These are phyloP conservation scores for Cystobasidium ongulense DNA, from an alignment of 768 basidiomycete genomes.

Conservation along the genomic window DNA sequence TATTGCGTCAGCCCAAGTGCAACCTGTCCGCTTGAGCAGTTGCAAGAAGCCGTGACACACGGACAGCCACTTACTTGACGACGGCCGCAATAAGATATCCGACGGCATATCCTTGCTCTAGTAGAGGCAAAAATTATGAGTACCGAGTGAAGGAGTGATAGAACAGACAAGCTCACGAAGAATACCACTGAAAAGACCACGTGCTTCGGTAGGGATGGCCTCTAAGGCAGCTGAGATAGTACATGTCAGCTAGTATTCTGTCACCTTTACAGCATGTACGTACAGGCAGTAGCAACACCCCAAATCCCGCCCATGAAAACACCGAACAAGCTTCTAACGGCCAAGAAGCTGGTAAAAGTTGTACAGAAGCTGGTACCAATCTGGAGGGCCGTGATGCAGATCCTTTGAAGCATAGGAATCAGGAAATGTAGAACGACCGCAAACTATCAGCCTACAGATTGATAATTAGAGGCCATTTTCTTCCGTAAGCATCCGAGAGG, in stretches of 20 bases:
- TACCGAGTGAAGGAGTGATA: too few relatives aligned
- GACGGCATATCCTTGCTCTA: conserved; percentile 52
- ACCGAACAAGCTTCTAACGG: conserved; percentile 63
- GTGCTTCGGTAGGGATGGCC: conserved; percentile 49
- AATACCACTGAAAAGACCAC: conserved; percentile 75
- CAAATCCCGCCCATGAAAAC: conserved; percentile 37
- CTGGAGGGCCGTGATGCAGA: conserved; percentile 45
- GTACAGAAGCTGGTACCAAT: conserved; percentile 70
- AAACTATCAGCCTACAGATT: conserved; percentile 54
- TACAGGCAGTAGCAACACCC: conserved; percentile 7
- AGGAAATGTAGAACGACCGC: conserved; percentile 53
- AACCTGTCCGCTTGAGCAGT: too few relatives aligned
- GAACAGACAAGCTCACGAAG: conserved; percentile 49
- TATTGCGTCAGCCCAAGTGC: not conserved
- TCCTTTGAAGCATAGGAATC: not conserved
- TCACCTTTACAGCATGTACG: not conserved
- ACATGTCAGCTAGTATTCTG: not conserved
- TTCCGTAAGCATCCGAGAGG: conserved; percentile 76
- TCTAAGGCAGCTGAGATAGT: conserved; percentile 20
- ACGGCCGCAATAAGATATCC: conserved; percentile 69
- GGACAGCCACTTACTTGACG: conserved; percentile 51
- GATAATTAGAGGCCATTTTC: conserved; percentile 81
- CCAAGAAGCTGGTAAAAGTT: conserved; percentile 70
- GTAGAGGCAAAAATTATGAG: not conserved
- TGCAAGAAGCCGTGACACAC: not conserved